Evolutionary conservation across 306 rosid species (phyloP), one percentile per base, ranked within the genome.

Genomic region (Begonia peltatifolia): DNA sequence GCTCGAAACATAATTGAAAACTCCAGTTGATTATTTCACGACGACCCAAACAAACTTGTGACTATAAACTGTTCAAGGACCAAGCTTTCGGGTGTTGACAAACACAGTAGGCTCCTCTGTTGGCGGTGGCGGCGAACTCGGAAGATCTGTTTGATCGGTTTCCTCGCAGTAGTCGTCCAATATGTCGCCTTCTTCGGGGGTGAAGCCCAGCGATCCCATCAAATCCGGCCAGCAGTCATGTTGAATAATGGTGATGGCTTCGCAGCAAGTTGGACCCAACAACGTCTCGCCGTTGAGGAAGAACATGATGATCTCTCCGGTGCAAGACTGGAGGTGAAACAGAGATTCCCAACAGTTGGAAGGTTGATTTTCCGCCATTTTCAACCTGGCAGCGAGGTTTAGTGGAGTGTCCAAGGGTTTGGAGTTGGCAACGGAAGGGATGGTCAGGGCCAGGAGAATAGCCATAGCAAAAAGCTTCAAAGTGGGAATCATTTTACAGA

Each of bases 281-380:
- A 62, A 47, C 2, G 71, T 68, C 46, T 76, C 73, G n/a, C 78
- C 75, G 46, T 63, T 76, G 3, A 68, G 12, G 51, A 76, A 72
- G 61, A 76, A 76, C 5, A 47, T 42, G 15, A 68, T 41, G 7
- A 72, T 62, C 41, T 76, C 78, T 0, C 73, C 68, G 18, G 67
- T 58, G 54, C 82, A 72, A 30, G 73, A 68, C 51, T 72, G 73
- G 5, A 76, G 63, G 59, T 56, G 17, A 9, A 65, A 53, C 36
- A 72, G 52, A 12, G 76, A 72, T 1, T 62, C 78, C 75, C 75
- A 76, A 42, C 82, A 76, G n/a, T 63, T 59, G 2, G 56, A 12
- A 3, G 81, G 9, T 13, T 59, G 10, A 15, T 11, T 20, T 10
- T 10, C 49, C 10, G 35, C 10, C 14, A 76, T 16, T 61, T 68